Evolutionary conservation across 2,329 filamentous ascomycete genomes (phyloP).

Genomic region (Lasiodiplodia theobromae): DNA sequence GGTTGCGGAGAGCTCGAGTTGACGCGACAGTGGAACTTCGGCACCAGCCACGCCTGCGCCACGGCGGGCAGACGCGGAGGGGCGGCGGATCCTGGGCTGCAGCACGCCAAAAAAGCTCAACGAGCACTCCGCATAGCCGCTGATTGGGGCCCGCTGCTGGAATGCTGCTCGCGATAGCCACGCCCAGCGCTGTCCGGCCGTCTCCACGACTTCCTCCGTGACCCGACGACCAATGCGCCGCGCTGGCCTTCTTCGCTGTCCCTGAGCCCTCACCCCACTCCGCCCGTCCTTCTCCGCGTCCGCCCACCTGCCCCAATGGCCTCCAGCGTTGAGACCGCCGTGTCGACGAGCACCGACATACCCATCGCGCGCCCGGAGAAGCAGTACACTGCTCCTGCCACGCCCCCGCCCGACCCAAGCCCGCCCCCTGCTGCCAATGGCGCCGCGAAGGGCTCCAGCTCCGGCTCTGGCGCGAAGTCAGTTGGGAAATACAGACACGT

Average conservation of each 20-base stretch:
- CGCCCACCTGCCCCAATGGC: slow-evolving; percentile 27
- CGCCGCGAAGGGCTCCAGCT: slow-evolving; percentile 6
- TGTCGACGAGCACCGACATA: slow-evolving; percentile 40
- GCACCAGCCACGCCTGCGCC: slow-evolving; percentile 7
- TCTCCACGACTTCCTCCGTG: slow-evolving; percentile 10
- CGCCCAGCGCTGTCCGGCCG: not conserved
- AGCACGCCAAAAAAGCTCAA: slow-evolving; percentile 27
- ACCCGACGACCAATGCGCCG: slow-evolving; percentile 24
- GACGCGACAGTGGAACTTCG: slow-evolving; percentile 15
- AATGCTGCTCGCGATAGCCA: slow-evolving; percentile 21
- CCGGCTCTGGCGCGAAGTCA: slow-evolving; percentile 33
- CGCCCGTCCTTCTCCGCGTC: slow-evolving; percentile 17
- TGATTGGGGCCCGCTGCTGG: slow-evolving; percentile 25
- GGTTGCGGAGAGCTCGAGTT: slow-evolving; percentile 15
- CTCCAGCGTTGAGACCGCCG: slow-evolving; percentile 35
- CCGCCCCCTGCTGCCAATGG: slow-evolving; percentile 33
- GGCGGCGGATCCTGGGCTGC: slow-evolving; percentile 19
- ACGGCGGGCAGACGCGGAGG: slow-evolving; percentile 6
- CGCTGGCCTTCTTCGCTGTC: slow-evolving; percentile 7
- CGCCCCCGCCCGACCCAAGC: slow-evolving; percentile 28
- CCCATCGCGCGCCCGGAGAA: slow-evolving; percentile 37
- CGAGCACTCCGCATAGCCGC: slow-evolving; percentile 11
- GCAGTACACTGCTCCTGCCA: slow-evolving; percentile 35
- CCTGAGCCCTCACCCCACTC: slow-evolving; percentile 16
- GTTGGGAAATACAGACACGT: slow-evolving; percentile 84